phyloP scores from a whole-genome alignment of 805 yeast genomes.

The Suhomyces sp. region DNA sequence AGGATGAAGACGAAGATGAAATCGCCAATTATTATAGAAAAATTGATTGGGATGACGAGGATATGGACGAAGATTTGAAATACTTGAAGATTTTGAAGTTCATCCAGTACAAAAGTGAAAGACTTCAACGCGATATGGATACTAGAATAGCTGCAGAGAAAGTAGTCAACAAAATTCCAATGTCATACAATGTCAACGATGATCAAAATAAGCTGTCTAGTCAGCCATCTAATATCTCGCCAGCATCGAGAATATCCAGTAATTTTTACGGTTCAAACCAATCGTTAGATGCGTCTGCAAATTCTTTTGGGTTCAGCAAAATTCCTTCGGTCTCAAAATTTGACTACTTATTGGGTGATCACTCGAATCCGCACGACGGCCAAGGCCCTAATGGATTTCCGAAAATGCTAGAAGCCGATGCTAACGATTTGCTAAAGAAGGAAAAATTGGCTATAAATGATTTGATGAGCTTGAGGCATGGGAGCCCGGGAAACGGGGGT shows the following conservation, averaged over 20 bases:
- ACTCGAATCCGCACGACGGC: not conserved
- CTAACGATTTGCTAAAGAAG: conserved; percentile 24
- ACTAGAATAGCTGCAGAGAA: conserved; percentile 5
- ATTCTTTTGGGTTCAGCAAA: conserved; percentile 8
- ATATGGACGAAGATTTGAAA: conserved; percentile 46
- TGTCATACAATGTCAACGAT: not conserved
- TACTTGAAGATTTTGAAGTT: conserved; percentile 41
- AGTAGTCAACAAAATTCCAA: conserved; percentile 3
- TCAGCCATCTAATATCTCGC: not conserved
- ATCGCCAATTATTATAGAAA: conserved; percentile 16
- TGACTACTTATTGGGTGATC: conserved; percentile 12
- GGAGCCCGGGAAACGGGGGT: not conserved
- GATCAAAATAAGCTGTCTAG: not conserved
- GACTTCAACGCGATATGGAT: conserved; percentile 5
- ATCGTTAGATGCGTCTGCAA: not conserved
- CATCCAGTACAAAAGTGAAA: conserved; percentile 35
- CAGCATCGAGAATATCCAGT: not conserved
- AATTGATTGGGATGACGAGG: conserved; percentile 50
- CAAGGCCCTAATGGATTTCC: not conserved
- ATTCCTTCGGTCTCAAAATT: conserved; percentile 11
- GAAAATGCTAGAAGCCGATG: not conserved
- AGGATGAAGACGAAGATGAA: conserved; percentile 29
- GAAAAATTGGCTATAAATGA: conserved; percentile 28
- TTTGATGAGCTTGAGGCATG: conserved; percentile 14
- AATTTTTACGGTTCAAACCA: not conserved